Base-by-base conservation (phyloP, 2,329 filamentous ascomycete species). In the Monosporascus sp. region DNA sequence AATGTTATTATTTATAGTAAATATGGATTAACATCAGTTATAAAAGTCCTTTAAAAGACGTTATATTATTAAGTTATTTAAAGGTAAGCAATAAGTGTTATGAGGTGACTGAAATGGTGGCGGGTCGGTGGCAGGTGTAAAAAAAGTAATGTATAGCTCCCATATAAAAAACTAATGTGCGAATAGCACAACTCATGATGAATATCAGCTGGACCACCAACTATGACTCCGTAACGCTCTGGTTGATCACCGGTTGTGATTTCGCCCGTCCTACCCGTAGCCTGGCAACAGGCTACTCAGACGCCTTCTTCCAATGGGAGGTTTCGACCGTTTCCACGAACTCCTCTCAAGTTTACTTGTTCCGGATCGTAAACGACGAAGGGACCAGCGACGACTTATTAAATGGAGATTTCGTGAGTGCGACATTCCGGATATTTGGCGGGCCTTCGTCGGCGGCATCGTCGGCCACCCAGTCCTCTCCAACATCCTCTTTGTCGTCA, bases 191-290 rank as follows among this genome's bases (percentile, higher is more conserved):
- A n/a, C n/a, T n/a, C n/a, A n/a, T n/a, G n/a, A n/a, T n/a, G n/a
- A n/a, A n/a, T 24, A 48, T 52, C 20, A 40, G 31, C 31, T 52
- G 51, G 51, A 38, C 22, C 7, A 52, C 50, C 9, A 40, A 27
- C 17, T 46, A 37, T 37, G 14, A 20, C 7, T 47, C 36, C 20
- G 31, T 38, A 20, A 52, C 40, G n/a, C 45, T 52, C 45, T 52
- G 45, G 44, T 38, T 52, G 51, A 48, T 52, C 34, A 48, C 34
- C n/a, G 51, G 45, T 9, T 52, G 41, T 24, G 41, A 52, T 36
- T 52, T 46, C 8, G 50, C 40, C 14, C 24, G n/a, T 19, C 50
- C 50, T n/a, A 47, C 50, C 24, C 44, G 22, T 26, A 52, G 45
- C 36, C 37, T 52, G 19, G 19, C n/a, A 20, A 37, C 34, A 17